Evolutionary conservation across 2,329 filamentous ascomycete genomes (phyloP).

Genomic region (Aspergillus sp.): DNA sequence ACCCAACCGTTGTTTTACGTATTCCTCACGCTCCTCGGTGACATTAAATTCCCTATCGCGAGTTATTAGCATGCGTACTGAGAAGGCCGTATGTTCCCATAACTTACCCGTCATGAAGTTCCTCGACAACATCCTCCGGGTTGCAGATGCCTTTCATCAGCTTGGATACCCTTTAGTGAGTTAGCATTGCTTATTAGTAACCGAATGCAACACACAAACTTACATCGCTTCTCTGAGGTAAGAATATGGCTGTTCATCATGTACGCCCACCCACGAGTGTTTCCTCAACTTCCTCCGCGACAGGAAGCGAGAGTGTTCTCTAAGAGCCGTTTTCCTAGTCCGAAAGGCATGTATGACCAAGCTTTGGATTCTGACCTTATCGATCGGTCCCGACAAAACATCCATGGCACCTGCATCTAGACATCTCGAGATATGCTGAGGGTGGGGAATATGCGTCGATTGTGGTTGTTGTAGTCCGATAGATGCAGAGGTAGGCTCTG

Average conservation of each 20-base stretch:
- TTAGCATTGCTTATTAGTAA: not conserved
- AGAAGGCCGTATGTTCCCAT: too few species aligned
- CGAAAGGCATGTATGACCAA: conserved; percentile 82
- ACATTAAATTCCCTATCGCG: conserved; percentile 63
- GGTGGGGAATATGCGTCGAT: conserved; percentile 45
- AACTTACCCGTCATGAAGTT: conserved; percentile 59
- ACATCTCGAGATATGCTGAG: conserved; percentile 65
- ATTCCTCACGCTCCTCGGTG: conserved; percentile 61
- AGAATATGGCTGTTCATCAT: conserved; percentile 81
- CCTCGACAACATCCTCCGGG: conserved; percentile 62
- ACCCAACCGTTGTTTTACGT: conserved; percentile 69
- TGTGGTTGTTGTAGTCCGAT: conserved; percentile 21
- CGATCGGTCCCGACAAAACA: conserved; percentile 77
- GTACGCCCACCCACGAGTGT: conserved; percentile 86
- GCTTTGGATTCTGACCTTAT: conserved; percentile 69
- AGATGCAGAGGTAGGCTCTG: conserved; percentile 16
- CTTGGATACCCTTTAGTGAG: conserved; percentile 63
- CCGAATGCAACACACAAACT: conserved; percentile 13
- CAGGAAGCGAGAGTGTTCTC: conserved; percentile 70
- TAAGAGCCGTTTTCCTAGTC: conserved; percentile 71
- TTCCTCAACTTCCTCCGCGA: conserved; percentile 75
- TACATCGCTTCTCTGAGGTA: conserved; percentile 87
- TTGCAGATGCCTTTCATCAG: conserved; percentile 89
- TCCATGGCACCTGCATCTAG: conserved; percentile 85
- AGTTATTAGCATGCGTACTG: not conserved